Evolutionary conservation across 2,329 filamentous ascomycete species (phyloP).

Genomic region (Epichloe festucae): DNA sequence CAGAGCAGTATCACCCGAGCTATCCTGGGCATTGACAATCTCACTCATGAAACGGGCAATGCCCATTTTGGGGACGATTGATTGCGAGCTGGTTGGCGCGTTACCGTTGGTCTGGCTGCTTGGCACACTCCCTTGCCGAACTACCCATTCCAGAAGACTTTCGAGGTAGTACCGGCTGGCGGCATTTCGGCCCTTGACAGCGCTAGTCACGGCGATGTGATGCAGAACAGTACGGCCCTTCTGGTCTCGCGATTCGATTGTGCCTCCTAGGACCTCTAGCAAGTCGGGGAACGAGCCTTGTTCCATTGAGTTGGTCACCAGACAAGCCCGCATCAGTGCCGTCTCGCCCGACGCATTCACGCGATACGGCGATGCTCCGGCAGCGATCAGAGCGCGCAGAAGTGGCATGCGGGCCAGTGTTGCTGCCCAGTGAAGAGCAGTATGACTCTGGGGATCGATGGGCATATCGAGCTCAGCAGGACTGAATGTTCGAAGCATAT

Average conservation of each 20-base stretch:
- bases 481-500: constrained; percentile 62
- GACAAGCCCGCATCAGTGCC: constrained; percentile 80
- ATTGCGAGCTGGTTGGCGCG: constrained; percentile 26
- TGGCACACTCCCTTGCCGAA: constrained; percentile 62
- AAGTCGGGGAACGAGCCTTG: constrained; percentile 82
- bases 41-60: constrained; percentile 91
- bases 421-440: constrained; percentile 90
- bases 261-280: constrained; percentile 74
- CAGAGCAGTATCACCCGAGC: constrained; percentile 84
- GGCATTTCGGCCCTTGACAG: constrained; percentile 81
- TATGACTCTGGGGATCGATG: constrained; percentile 79
- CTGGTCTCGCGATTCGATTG: constrained; percentile 81
- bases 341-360: constrained; percentile 87
- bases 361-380: constrained; percentile 76
- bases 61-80: constrained; percentile 53
- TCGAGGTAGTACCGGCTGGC: constrained; percentile 95
- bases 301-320: constrained; percentile 90
- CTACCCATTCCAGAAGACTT: constrained; percentile 85
- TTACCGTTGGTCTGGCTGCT: constrained; percentile 34
- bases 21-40: constrained; percentile 91
- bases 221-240: constrained; percentile 87
- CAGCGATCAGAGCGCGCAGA: constrained; percentile 65
- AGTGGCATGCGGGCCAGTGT: constrained; percentile 79
- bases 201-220: constrained; percentile 91
- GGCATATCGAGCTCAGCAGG: constrained; percentile 81